phyloP scores from a whole-genome alignment of 1,139 yeast genomes.

The Suhomyces maxii region DNA sequence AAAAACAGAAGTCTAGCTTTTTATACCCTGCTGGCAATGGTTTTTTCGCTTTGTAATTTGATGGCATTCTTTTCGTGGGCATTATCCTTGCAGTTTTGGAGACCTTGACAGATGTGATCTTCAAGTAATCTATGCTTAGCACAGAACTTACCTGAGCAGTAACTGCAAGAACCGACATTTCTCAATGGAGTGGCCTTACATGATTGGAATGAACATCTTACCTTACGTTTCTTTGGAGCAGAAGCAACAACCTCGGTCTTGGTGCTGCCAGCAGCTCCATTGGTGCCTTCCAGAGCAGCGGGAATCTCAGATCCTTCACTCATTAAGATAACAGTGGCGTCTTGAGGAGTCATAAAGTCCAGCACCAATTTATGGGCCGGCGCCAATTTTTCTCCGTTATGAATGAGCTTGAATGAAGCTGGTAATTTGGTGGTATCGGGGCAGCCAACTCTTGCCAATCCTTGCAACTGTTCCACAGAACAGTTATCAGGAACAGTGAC shows the following conservation, averaged over 20 bases:
- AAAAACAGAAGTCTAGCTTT: conserved; percentile 1
- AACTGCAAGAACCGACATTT: conserved; percentile 86
- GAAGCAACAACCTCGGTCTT: conserved; percentile 42
- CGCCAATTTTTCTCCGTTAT: conserved; percentile 51
- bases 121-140: conserved; percentile 85
- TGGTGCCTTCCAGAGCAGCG: conserved; percentile 11
- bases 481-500: conserved; percentile 51
- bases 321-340: conserved; percentile 46
- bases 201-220: conserved; percentile 59
- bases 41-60: conserved; percentile 43
- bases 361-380: conserved; percentile 28
- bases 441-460: conserved; percentile 44
- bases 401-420: conserved; percentile 48
- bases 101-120: conserved; percentile 78
- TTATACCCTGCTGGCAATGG: conserved; percentile 35
- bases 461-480: conserved; percentile 50
- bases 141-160: conserved; percentile 84
- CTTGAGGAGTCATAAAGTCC: conserved; percentile 22
- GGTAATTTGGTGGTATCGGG: conserved; percentile 37
- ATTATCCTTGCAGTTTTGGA: conserved; percentile 77
- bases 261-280: conserved; percentile 35
- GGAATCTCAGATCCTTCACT: conserved; percentile 32
- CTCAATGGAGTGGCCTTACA: conserved; percentile 73
- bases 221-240: conserved; percentile 48
- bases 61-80: conserved; percentile 52